Evolutionary conservation across 371 early-diverging fungal species (phyloP), one percentile per base, ranked within the genome.

Genomic region (Mucor mucedo): DNA sequence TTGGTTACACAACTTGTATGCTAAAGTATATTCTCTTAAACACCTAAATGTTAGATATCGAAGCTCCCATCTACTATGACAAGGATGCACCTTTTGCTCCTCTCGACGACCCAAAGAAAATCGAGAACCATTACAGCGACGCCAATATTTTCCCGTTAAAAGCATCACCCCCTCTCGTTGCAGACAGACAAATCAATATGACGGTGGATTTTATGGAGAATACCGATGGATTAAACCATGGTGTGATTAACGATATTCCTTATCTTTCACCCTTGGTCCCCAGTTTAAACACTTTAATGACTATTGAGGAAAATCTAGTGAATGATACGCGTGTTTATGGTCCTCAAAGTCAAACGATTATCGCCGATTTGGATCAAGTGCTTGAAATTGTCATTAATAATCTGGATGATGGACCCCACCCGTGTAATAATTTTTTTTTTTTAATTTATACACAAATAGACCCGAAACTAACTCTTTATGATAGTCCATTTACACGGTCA

Each of bases 401-500:
- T 68, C 60, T 75, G 0, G 80, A 79, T 58, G 63, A 63, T 41
- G 68, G 68, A 9, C 49, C 55, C 5, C 80, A 79, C 64, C 80
- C 80, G 28, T 79, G 77, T 73, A 75, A 66, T 21, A 21, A 72
- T 68, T 27, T 32, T 2, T 9, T 40, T 50, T 28, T 74, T 11
- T 62, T 11, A 13, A 32, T 52, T 13, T 32, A 28, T 41, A 29
- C 21, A 21, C 21, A 21, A 21, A 21, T 21, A 21, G 21, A 21
- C 21, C 21, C 21, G 21, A 21, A 21, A 21, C 21, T 21, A 41
- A 5, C 32, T 57, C 33, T 13, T 35, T 48, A 8, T 42, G 21
- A 11, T 45, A 66, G 62, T 91, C 75, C 93, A 92, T 71, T 71
- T 91, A 3, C 93, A 92, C 67, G 93, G 92, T 3, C 91, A 93